Evolutionary conservation across 148 eudicot genomes (phyloP).

Genomic region (Spergularia marina): DNA sequence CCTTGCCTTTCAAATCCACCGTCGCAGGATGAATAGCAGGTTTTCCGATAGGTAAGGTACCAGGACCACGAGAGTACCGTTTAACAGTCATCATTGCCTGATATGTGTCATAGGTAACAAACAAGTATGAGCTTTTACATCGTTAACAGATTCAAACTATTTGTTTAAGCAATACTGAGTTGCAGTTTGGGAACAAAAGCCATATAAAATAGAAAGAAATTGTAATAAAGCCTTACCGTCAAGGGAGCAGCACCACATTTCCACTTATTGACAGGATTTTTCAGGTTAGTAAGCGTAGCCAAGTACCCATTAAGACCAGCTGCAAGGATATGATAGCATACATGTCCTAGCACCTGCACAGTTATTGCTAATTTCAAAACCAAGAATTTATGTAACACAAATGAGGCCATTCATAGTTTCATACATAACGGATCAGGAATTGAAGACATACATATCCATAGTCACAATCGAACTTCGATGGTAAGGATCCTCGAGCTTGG

Average conservation of each 20-base stretch:
- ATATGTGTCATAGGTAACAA: slow-evolving; percentile 16
- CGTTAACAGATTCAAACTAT: not conserved
- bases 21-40: slow-evolving; percentile 90
- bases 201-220: slow-evolving; percentile 7
- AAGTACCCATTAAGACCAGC: slow-evolving; percentile 96
- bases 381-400: slow-evolving; percentile 1
- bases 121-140: not conserved
- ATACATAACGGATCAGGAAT: slow-evolving; percentile 1
- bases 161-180: not conserved
- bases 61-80: slow-evolving; percentile 81
- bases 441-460: slow-evolving; percentile 73
- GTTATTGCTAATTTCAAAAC: slow-evolving; percentile 14
- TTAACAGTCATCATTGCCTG: slow-evolving; percentile 98
- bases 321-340: slow-evolving; percentile 86
- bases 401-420: not conserved
- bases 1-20: slow-evolving; percentile 88
- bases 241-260: slow-evolving; percentile 98
- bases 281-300: slow-evolving; percentile 90
- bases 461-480: slow-evolving; percentile 96
- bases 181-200: not conserved
- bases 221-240: slow-evolving; percentile 45
- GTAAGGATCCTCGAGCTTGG: slow-evolving; percentile 97
- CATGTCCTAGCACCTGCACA: slow-evolving; percentile 88
- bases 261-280: slow-evolving; percentile 89
- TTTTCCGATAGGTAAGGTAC: slow-evolving; percentile 67